A percentile compares a stretch with the other conserved stretches of the same genome.
These are phyloP conservation scores for Phlyctochytrium planicorne DNA, from an alignment of 192 early-diverging fungal species.

Conservation along the genomic window DNA sequence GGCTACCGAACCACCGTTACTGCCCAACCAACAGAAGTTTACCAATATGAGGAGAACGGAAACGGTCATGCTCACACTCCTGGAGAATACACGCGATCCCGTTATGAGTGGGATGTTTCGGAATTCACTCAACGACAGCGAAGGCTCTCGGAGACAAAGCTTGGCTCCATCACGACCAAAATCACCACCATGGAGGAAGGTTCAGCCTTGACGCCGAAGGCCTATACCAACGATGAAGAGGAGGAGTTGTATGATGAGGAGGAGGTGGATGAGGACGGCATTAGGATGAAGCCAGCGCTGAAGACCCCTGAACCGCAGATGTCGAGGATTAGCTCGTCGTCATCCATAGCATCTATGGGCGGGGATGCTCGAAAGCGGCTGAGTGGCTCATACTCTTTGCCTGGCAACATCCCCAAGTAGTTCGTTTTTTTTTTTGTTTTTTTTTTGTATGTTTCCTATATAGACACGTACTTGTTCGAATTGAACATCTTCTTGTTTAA, in stretches of 20 bases:
- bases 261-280: conserved; percentile 6
- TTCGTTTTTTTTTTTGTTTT: too few species aligned
- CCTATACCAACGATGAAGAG: background rate
- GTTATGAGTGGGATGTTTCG: background rate
- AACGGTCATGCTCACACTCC: background rate
- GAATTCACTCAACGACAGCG: conserved; percentile 1
- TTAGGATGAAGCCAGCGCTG: background rate
- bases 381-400: too few species aligned
- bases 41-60: background rate
- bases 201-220: background rate
- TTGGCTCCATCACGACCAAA: background rate
- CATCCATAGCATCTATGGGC: background rate
- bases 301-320: background rate
- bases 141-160: background rate
- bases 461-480: too few species aligned
- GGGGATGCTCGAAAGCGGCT: too few species aligned
- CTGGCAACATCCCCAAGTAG: too few species aligned
- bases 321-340: background rate
- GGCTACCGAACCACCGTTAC: too few species aligned
- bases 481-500: too few species aligned
- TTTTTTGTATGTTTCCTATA: too few species aligned
- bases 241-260: background rate
- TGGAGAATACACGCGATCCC: background rate
- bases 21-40: background rate
- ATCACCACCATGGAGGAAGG: background rate